These are phyloP conservation scores for Cymbidium sinense DNA, from an alignment of 106 monocot species.

Conservation along the genomic window DNA sequence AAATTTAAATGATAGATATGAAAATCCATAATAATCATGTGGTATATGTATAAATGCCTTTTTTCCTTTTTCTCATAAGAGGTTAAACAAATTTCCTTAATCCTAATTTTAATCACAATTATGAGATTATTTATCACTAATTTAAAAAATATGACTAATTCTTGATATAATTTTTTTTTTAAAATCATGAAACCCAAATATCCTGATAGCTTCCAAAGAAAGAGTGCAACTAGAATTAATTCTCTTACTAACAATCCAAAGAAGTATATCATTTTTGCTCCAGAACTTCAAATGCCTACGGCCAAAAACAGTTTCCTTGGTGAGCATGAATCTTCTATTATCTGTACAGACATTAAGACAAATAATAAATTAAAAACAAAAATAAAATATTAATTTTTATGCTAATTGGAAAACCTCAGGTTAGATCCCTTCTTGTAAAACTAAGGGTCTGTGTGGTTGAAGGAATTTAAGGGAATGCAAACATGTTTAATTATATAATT, in stretches of 20 bases:
- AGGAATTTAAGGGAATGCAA: no score
- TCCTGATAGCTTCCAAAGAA: not conserved
- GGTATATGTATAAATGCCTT: no score
- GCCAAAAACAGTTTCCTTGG: conserved; percentile 42
- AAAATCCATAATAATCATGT: no score
- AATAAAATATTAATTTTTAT: not conserved
- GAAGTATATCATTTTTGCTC: conserved; percentile 29
- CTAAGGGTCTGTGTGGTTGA: not conserved
- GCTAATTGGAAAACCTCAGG: not conserved
- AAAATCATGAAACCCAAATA: not conserved
- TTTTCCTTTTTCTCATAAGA: no score
- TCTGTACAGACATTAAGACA: conserved; percentile 14
- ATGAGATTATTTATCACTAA: no score
- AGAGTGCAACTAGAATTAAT: not conserved
- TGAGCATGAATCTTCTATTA: conserved; percentile 33
- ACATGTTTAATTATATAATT: no score
- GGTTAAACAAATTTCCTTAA: no score
- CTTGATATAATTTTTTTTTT: no score
- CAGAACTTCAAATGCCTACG: conserved; percentile 41
- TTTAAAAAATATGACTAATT: no score
- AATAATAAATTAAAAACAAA: not conserved
- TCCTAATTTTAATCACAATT: no score
- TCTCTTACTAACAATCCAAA: conserved; percentile 37
- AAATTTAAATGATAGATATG: no score
- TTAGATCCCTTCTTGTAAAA: not conserved